Evolutionary conservation across 73 alveolate genomes (phyloP).

Genomic region (Chromera velia): DNA sequence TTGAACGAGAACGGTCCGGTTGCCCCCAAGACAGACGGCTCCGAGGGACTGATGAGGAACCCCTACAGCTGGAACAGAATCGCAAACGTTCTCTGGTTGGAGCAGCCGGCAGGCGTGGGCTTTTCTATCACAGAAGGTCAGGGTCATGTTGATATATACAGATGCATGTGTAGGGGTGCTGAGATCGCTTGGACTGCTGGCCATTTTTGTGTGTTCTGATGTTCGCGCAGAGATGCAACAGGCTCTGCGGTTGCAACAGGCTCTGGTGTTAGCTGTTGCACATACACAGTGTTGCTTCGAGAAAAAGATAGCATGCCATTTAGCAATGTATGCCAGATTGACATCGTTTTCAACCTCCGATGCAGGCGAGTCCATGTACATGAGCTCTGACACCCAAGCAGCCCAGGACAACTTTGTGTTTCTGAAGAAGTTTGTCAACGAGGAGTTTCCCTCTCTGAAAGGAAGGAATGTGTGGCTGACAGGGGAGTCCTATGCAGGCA

Average conservation of each 20-base stretch:
- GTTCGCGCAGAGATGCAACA: no score
- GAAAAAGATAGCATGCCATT: no score
- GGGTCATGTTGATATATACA: no score
- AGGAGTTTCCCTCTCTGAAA: slow-evolving; percentile 54
- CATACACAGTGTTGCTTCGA: no score
- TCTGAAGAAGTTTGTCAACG: slow-evolving; percentile 48
- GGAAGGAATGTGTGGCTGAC: slow-evolving; percentile 73
- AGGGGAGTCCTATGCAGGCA: slow-evolving; percentile 93
- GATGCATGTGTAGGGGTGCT: no score
- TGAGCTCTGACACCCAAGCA: not conserved
- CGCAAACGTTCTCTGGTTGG: slow-evolving; percentile 70
- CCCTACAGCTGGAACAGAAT: slow-evolving; percentile 66
- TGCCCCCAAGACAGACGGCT: slow-evolving; percentile 41
- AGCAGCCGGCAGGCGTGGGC: slow-evolving; percentile 82
- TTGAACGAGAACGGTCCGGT: slow-evolving; percentile 82
- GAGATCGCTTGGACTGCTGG: no score
- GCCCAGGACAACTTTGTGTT: slow-evolving; percentile 67
- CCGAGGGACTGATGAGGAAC: slow-evolving; percentile 50
- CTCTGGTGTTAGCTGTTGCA: no score
- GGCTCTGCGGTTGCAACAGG: no score
- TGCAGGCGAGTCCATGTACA: not conserved
- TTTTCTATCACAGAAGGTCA: slow-evolving; percentile 55
- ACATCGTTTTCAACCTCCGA: no score
- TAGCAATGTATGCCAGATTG: no score
- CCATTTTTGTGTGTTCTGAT: no score